Evolutionary conservation across 1,284 basidiomycete species (phyloP).

Genomic region (Ustilago loliicola): DNA sequence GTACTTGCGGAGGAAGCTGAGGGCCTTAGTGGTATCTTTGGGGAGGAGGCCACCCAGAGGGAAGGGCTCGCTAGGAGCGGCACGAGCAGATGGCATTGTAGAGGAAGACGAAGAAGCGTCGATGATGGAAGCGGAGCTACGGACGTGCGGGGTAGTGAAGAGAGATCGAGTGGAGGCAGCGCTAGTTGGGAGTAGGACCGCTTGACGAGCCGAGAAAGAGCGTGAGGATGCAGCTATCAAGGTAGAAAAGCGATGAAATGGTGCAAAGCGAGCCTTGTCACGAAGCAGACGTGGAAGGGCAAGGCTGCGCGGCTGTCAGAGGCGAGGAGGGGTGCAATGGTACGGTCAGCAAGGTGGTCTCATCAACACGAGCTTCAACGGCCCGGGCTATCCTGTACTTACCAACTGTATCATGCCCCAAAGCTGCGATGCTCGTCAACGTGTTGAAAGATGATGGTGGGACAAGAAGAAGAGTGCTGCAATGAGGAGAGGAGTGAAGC

Average conservation of each 20-base stretch:
- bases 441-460: neutral
- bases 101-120: slow-evolving; percentile 19
- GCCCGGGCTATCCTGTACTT: neutral
- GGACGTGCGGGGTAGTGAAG: slow-evolving; percentile 5
- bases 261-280: slow-evolving; percentile 34
- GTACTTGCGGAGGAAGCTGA: slow-evolving; percentile 66
- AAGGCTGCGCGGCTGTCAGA: slow-evolving; percentile 31
- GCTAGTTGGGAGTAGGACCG: neutral
- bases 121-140: slow-evolving; percentile 12
- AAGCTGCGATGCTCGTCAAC: slow-evolving; percentile 18
- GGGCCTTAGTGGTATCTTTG: slow-evolving; percentile 69
- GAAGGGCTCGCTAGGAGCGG: slow-evolving; percentile 56
- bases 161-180: slow-evolving; percentile 4
- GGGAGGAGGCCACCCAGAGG: slow-evolving; percentile 68
- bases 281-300: slow-evolving; percentile 43
- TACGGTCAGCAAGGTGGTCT: slow-evolving; percentile 7
- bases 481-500: neutral
- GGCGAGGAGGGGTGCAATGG: neutral
- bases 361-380: neutral
- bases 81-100: slow-evolving; percentile 41
- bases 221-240: slow-evolving; percentile 7
- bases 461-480: neutral
- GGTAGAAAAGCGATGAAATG: slow-evolving; percentile 17
- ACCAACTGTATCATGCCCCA: slow-evolving; percentile 41
- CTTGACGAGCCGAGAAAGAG: neutral